Base-by-base conservation (phyloP, 768 basidiomycete species). In the Psilocybe azurescens region DNA sequence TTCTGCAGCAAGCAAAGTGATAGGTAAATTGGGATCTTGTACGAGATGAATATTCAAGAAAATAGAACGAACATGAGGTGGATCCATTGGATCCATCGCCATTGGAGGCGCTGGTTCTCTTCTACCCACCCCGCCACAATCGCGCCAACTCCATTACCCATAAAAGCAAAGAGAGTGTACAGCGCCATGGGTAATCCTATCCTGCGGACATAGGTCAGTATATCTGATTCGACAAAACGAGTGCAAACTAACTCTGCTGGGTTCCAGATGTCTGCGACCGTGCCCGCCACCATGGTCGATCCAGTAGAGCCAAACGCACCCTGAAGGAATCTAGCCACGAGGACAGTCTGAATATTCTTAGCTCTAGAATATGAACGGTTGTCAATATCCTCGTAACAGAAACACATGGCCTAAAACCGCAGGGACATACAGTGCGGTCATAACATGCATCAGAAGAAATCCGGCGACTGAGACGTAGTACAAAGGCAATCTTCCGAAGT, bases 1-100 rank as follows among this genome's bases (percentile, higher is more conserved):
- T 53, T 7, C 71, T 70, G 30, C 48, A 10, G 53, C 29, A 39
- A 48, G 32, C 18, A 56, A n/a, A 47, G 11, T 24, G 36, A 49
- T 14, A 16, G 24, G 18, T 44, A 16, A 47, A 46, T 30, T 58
- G 6, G 33, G 29, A 36, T 7, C 11, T 58, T 11, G 50, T 41
- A 56, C 53, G 18, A 57, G 52, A 57, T 7, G 14, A 53, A 47
- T 24, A 24, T 24, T 10, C 36, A 38, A 14, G 49, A 62, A 9
- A 20, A 32, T 3, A 47, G 5, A 70, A 73, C 78, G 1, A 52
- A 86, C 88, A 89, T 90, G 67, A 87, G 77, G 64, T 87, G 86
- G 8, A 92, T 82, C 92, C 91, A 94, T 67, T 93, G 86, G 28
- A 95, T 91, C 91, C 92, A 94, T 29, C 91, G 79, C 91, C 93